Base-by-base conservation (phyloP, 345 rosid species). In the Eucalyptus pauciflora region DNA sequence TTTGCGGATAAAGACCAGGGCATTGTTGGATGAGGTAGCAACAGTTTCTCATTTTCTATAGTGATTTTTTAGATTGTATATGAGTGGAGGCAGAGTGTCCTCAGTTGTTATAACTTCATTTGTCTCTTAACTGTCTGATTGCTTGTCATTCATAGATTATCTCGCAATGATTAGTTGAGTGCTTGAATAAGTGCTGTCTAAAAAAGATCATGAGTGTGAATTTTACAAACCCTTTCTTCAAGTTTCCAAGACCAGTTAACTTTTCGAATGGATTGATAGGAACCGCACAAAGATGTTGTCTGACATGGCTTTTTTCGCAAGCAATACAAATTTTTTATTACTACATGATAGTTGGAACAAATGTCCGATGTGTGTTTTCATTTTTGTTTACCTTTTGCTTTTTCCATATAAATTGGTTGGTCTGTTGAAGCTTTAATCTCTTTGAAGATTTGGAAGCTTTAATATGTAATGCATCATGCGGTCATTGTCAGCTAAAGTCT, bases 11-110 rank as follows among this genome's bases (percentile, higher is more conserved):
- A 98, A 95, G 94, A 98, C 93, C 94, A 95, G 99, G 92, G 94
- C 94, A 69, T 90, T 97, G 88, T 93, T 98, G 95, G 99, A 98
- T 92, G 99, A 95, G 99, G 99, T 98, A 94, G 46, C 52, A 24
- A 54, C 11, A 60, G 43, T 52, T 58, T 50, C 14, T 41, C 37
- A 64, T 18, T 54, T 58, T 46, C 46, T 24, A 10, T 31, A 50
- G 31, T 90, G 48, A 41, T 60, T 50, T 46, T 80, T 56, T 48
- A 45, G 46, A 67, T 25, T 49, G 58, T 20, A 20, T 76, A 76
- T 71, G 48, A 41, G 14, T 71, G 83, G 33, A 25, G 88, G 79
- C 58, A 29, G 41, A 50, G 17, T 17, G 27, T 41, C 45, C 45
- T 51, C 46, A 51, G 64, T 18, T 86, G 64, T 31, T 86, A 31